These are phyloP conservation scores for Rheum nobile DNA, from an alignment of 148 eudicot genomes.

Conservation along the genomic window DNA sequence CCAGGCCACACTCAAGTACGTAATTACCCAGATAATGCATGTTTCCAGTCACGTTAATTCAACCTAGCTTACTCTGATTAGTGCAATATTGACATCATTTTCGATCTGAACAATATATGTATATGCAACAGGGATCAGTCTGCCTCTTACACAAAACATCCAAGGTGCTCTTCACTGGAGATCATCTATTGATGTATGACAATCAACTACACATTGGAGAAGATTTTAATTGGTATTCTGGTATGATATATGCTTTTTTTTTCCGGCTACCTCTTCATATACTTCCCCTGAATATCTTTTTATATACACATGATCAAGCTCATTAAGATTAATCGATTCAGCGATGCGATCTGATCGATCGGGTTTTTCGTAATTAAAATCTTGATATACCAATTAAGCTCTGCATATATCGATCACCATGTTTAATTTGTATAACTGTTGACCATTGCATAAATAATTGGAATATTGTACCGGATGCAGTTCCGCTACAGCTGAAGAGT, in stretches of 20 bases:
- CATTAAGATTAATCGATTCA: too few species aligned
- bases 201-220: conserved; percentile 19
- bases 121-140: conserved; percentile 34
- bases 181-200: conserved; percentile 26
- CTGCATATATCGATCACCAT: too few species aligned
- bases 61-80: not conserved
- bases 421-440: not conserved
- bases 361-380: not conserved
- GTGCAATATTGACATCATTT: too few species aligned
- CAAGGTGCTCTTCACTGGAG: conserved; percentile 44
- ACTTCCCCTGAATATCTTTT: too few species aligned
- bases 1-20: conserved; percentile 45
- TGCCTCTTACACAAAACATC: conserved; percentile 37
- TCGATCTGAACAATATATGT: too few species aligned
- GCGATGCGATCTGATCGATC: not conserved
- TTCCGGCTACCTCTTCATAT: not conserved
- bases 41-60: too few species aligned
- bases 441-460: not conserved
- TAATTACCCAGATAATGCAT: too few species aligned
- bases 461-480: conserved; percentile 12
- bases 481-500: conserved; percentile 29
- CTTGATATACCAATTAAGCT: not conserved
- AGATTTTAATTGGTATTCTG: conserved; percentile 41
- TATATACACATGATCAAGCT: too few species aligned
- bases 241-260: conserved; percentile 7